These are phyloP conservation scores for Mortierella hygrophila DNA, from an alignment of 192 early-diverging fungal species.

Conservation along the genomic window DNA sequence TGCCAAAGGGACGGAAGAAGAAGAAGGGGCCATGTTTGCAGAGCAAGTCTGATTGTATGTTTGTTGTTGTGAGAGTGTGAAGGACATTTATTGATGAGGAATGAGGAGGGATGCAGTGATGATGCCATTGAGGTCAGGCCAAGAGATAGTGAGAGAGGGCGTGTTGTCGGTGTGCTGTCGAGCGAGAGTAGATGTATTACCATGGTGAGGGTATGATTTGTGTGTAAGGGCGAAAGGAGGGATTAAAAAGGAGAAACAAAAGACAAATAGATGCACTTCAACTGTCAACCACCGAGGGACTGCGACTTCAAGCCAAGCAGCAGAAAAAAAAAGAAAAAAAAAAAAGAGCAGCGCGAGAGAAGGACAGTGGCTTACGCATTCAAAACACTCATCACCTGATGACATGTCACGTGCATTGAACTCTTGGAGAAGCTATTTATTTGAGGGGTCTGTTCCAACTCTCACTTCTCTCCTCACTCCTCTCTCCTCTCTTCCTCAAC, in stretches of 20 bases:
- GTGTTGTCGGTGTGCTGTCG: background rate
- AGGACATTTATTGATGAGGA: too few relatives aligned
- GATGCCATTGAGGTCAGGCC: background rate
- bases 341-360: background rate
- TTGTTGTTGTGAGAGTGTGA: background rate
- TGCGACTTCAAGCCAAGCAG: background rate
- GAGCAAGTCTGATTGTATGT: background rate
- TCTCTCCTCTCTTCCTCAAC: constrained; percentile 18
- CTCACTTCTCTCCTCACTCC: background rate
- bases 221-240: constrained; percentile 21
- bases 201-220: constrained; percentile 24
- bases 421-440: background rate
- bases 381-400: constrained; percentile 7
- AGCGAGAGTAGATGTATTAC: constrained; percentile 7
- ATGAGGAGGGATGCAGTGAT: too few relatives aligned
- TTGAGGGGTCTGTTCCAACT: background rate
- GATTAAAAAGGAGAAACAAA: background rate
- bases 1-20: too few relatives aligned
- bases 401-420: background rate
- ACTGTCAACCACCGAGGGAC: background rate
- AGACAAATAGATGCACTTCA: background rate
- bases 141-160: background rate
- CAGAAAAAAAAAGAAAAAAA: constrained; percentile 28
- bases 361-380: background rate
- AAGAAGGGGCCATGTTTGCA: too few relatives aligned